Conservation (phyloP, 1,139 yeast species). For the Wickerhamiella infanticola region DNA sequence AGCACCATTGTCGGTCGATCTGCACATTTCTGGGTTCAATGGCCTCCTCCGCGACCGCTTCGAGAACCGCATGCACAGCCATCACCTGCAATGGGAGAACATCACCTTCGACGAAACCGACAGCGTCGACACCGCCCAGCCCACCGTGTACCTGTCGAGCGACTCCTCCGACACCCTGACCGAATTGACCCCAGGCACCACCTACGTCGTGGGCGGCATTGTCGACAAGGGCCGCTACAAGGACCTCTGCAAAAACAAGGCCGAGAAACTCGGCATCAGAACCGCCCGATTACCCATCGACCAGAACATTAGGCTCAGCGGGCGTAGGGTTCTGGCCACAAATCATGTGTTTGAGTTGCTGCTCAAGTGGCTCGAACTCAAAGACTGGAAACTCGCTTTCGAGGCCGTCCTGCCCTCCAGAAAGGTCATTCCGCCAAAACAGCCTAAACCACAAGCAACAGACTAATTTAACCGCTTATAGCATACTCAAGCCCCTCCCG, state of each 20-base stretch:
- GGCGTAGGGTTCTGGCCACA: constrained; percentile 81
- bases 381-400: constrained; percentile 78
- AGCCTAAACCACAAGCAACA: too few relatives aligned
- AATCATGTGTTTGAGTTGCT: constrained; percentile 84
- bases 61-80: constrained; percentile 40
- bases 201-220: constrained; percentile 87
- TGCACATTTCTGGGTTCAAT: constrained; percentile 50
- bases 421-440: constrained; percentile 31
- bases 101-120: constrained; percentile 38
- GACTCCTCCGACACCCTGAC: constrained; percentile 62
- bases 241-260: constrained; percentile 65
- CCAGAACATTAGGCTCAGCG: constrained; percentile 65
- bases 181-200: constrained; percentile 46
- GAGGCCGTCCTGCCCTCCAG: constrained; percentile 73
- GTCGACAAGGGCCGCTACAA: constrained; percentile 93
- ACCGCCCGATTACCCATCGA: constrained; percentile 81
- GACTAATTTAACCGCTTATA: too few relatives aligned
- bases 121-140: constrained; percentile 14
- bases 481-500: too few relatives aligned
- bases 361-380: constrained; percentile 61
- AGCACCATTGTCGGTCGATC: constrained; percentile 42
- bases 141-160: constrained; percentile 66
- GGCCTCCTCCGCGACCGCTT: constrained; percentile 53
- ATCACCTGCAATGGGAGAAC: constrained; percentile 51
- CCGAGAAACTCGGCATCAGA: constrained; percentile 49